These are phyloP conservation scores for Aspergillus incahuasiensis DNA, from an alignment of 495 filamentous ascomycete genomes.

Conservation along the genomic window DNA sequence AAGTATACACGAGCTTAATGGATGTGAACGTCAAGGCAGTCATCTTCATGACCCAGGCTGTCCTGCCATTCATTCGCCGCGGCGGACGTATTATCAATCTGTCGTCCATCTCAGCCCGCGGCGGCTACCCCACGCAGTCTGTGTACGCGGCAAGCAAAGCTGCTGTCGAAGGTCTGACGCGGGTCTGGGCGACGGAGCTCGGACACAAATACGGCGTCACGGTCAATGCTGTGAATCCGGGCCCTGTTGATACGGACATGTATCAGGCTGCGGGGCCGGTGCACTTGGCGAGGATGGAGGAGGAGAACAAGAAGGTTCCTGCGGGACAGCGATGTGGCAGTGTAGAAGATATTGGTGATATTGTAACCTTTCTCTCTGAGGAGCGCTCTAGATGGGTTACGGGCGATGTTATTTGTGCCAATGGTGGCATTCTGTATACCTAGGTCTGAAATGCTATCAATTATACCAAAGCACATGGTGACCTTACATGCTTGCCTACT, in stretches of 20 bases:
- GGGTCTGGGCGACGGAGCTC: slow-evolving; percentile 30
- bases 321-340: slow-evolving; percentile 28
- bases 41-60: slow-evolving; percentile 36
- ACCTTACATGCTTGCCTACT: neutral
- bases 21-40: slow-evolving; percentile 31
- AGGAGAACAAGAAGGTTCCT: slow-evolving; percentile 22
- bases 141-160: slow-evolving; percentile 32
- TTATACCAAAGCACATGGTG: neutral
- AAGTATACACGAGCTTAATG: slow-evolving; percentile 19
- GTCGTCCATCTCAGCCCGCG: slow-evolving; percentile 35
- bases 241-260: slow-evolving; percentile 37
- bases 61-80: slow-evolving; percentile 35
- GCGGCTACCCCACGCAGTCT: slow-evolving; percentile 20
- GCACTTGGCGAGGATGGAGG: slow-evolving; percentile 19
- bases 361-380: slow-evolving; percentile 39
- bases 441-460: neutral
- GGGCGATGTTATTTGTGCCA: slow-evolving; percentile 43
- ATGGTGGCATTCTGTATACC: slow-evolving; percentile 35
- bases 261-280: slow-evolving; percentile 18
- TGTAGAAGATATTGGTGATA: slow-evolving; percentile 43
- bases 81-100: slow-evolving; percentile 45
- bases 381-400: slow-evolving; percentile 51
- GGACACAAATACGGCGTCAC: slow-evolving; percentile 30
- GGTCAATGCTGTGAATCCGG: slow-evolving; percentile 34
- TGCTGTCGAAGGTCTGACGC: slow-evolving; percentile 28